Conservation (phyloP, 768 basidiomycete genomes). For the Galerina marginata region DNA sequence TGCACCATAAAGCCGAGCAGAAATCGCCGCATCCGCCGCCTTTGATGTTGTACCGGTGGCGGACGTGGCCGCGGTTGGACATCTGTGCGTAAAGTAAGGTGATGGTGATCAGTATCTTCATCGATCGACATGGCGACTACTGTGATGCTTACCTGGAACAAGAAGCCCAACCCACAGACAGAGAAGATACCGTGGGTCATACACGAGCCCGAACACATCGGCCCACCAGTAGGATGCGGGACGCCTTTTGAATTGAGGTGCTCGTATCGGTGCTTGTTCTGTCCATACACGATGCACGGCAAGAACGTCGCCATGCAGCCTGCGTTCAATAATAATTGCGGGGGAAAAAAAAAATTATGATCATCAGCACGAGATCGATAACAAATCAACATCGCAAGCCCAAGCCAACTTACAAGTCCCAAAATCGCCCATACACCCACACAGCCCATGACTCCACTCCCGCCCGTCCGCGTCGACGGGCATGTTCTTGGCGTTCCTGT, state of each 20-base stretch:
- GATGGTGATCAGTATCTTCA: no score
- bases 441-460: conserved; percentile 41
- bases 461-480: conserved; percentile 39
- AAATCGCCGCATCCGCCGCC: conserved; percentile 51
- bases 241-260: conserved; percentile 39
- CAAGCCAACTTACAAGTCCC: conserved; percentile 34
- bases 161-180: conserved; percentile 38
- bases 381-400: not conserved
- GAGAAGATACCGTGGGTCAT: conserved; percentile 35
- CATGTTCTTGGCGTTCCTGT: conserved; percentile 40
- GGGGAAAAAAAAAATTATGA: not conserved
- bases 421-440: conserved; percentile 34
- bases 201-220: conserved; percentile 39
- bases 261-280: conserved; percentile 46
- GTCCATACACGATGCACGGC: conserved; percentile 47
- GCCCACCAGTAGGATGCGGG: conserved; percentile 43
- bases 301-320: conserved; percentile 41
- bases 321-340: conserved; percentile 11
- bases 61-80: conserved; percentile 41
- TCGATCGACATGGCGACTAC: no score
- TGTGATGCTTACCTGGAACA: conserved; percentile 40
- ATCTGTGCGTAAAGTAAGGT: no score
- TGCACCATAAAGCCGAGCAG: conserved; percentile 44
- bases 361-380: not conserved
- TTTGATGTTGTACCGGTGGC: conserved; percentile 50